These are phyloP conservation scores for Cyanidioschyzon merolae DNA, from an alignment of 23 red algal genomes.

Conservation along the genomic window DNA sequence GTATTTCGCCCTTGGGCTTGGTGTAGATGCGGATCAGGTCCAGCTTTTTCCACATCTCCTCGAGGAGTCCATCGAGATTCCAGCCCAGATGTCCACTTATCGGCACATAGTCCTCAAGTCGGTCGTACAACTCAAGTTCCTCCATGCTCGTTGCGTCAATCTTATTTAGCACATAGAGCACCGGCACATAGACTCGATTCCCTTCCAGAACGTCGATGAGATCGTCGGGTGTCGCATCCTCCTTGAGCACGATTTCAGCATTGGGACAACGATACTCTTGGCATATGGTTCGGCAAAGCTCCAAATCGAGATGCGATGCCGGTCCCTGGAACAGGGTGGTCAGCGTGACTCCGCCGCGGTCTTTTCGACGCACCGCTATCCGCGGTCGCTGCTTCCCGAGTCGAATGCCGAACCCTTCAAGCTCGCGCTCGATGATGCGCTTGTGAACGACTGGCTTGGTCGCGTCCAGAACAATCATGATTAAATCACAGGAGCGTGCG, in stretches of 20 bases:
- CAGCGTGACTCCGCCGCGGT: constrained; percentile 72
- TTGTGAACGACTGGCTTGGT: constrained; percentile 82
- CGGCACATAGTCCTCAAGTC: constrained; percentile 56
- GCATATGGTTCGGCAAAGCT: constrained; percentile 54
- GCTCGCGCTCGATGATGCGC: constrained; percentile 64
- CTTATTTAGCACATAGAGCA: constrained; percentile 88
- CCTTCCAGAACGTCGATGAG: constrained; percentile 94
- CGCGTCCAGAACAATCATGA: constrained; percentile 91
- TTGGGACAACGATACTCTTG: constrained; percentile 88
- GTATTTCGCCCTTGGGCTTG: constrained; percentile 57
- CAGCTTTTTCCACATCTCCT: constrained; percentile 76
- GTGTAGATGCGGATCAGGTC: constrained; percentile 82
- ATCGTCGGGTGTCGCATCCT: constrained; percentile 84
- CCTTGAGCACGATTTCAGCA: constrained; percentile 76
- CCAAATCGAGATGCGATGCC: constrained; percentile 65
- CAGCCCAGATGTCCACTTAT: constrained; percentile 64
- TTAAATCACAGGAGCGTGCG: constrained; percentile 74
- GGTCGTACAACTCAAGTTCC: constrained; percentile 68
- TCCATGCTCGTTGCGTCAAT: constrained; percentile 85
- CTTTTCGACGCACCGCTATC: constrained; percentile 66
- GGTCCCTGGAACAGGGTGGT: constrained; percentile 54
- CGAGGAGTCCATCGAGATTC: constrained; percentile 80
- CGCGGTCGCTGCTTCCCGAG: constrained; percentile 79
- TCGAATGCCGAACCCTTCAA: constrained; percentile 83
- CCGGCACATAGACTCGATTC: constrained; percentile 79